phyloP scores from a whole-genome alignment of 2,329 filamentous ascomycete species.

The Cladosporium sp. region DNA sequence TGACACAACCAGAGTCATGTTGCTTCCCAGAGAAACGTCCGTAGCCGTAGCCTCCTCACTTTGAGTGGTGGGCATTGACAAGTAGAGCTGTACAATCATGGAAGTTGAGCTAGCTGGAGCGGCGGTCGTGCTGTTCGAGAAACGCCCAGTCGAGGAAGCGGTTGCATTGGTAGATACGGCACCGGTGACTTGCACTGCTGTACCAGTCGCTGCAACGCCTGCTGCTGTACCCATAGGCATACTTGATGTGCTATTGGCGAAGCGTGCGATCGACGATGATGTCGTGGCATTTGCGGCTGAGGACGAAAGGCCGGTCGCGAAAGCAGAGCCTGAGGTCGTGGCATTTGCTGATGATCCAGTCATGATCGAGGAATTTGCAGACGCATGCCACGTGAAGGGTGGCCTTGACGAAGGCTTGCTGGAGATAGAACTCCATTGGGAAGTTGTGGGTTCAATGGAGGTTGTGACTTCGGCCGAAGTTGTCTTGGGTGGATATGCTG shows the following conservation, averaged over 20 bases:
- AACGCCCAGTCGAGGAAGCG: constrained; percentile 84
- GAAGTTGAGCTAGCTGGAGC: not conserved
- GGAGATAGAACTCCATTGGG: not conserved
- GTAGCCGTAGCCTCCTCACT: not conserved
- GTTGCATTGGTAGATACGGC: constrained; percentile 36
- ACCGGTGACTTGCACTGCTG: not conserved
- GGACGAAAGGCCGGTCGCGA: constrained; percentile 2
- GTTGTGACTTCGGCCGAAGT: not conserved
- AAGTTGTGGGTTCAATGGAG: not conserved
- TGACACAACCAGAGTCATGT: constrained; percentile 2
- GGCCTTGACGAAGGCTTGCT: not conserved
- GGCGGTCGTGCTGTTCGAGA: constrained; percentile 77
- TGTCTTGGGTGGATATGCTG: constrained; percentile 8
- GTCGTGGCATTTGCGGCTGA: not conserved
- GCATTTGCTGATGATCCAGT: not conserved
- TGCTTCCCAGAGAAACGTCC: constrained; percentile 1
- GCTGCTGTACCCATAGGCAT: not conserved
- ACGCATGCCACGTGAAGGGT: not conserved
- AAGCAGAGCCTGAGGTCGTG: not conserved
- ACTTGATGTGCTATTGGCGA: constrained; percentile 1
- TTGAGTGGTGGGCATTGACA: not conserved
- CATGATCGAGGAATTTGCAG: not conserved
- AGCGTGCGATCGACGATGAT: not conserved
- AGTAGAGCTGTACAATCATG: not conserved
- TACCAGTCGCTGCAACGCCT: constrained; percentile 6